phyloP scores from a whole-genome alignment of 2,329 filamentous ascomycete species.

The Fusarium sp. region DNA sequence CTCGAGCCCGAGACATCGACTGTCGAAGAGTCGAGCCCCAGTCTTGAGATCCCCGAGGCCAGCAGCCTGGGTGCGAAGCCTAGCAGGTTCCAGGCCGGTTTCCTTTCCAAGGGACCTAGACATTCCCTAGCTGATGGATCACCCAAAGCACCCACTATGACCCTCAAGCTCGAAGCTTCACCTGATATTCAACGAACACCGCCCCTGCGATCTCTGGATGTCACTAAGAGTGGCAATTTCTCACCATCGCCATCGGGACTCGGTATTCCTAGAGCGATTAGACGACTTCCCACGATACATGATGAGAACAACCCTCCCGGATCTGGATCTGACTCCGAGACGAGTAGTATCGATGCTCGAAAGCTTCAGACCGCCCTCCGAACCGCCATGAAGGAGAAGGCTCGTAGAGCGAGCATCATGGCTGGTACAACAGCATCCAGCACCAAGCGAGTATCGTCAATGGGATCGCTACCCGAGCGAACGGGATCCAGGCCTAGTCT shows the following conservation, averaged over 20 bases:
- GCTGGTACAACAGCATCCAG: conserved; percentile 48
- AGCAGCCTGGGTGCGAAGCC: conserved; percentile 59
- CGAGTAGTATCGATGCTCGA: conserved; percentile 59
- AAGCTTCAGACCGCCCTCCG: conserved; percentile 66
- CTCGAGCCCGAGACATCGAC: conserved; percentile 28
- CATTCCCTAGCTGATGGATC: conserved; percentile 64
- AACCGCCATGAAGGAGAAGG: conserved; percentile 58
- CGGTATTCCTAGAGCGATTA: conserved; percentile 46
- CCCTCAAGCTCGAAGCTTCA: conserved; percentile 64
- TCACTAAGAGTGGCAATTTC: conserved; percentile 60
- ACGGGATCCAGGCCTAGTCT: conserved; percentile 47
- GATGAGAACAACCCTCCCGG: conserved; percentile 65
- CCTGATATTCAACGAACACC: conserved; percentile 46
- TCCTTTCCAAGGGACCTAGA: conserved; percentile 69
- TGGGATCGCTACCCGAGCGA: conserved; percentile 49
- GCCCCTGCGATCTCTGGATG: conserved; percentile 61
- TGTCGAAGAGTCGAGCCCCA: conserved; percentile 64
- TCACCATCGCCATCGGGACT: conserved; percentile 53
- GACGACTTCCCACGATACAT: conserved; percentile 48
- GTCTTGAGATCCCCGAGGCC: conserved; percentile 63
- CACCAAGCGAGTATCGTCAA: conserved; percentile 57
- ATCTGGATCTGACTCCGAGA: conserved; percentile 60
- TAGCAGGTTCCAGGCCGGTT: conserved; percentile 87
- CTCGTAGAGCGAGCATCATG: conserved; percentile 53
- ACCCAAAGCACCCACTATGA: conserved; percentile 63